Percentiles rank a stretch among this genome's conserved stretches.
phyloP scores from a whole-genome alignment of 257 asterid genomes.

The Nicotiana sylvestris region DNA sequence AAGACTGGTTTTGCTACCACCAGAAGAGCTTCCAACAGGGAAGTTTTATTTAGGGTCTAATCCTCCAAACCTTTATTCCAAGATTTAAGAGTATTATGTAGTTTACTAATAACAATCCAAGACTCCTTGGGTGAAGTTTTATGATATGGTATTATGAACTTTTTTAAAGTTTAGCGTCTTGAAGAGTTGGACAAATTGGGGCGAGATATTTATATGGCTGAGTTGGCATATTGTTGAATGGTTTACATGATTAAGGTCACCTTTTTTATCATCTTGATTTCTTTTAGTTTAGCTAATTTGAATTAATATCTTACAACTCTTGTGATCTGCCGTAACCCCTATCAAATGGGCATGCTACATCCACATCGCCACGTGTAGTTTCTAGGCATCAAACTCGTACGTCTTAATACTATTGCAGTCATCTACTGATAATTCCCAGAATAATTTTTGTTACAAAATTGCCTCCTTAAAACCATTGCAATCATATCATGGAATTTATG shows the following conservation, averaged over 20 bases:
- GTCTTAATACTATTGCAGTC: too few species aligned
- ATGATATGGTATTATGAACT: too few species aligned
- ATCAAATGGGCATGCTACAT: too few species aligned
- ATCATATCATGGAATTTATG: too few species aligned
- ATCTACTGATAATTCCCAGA: too few species aligned
- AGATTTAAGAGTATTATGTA: slow-evolving; percentile 23
- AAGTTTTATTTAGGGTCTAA: slow-evolving; percentile 33
- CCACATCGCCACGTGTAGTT: too few species aligned
- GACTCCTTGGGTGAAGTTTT: not conserved
- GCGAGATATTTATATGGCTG: not conserved
- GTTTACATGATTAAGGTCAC: not conserved
- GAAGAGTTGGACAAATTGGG: not conserved
- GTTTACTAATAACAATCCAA: not conserved
- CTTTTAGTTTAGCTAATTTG: not conserved
- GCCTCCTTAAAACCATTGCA: too few species aligned
- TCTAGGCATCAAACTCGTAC: too few species aligned
- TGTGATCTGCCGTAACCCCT: too few species aligned
- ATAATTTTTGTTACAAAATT: too few species aligned
- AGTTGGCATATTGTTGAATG: not conserved
- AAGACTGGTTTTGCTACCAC: slow-evolving; percentile 38
- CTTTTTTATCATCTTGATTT: not conserved
- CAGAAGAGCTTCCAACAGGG: slow-evolving; percentile 48
- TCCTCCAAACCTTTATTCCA: slow-evolving; percentile 27
- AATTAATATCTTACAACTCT: not conserved
- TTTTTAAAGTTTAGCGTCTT: not conserved